Evolutionary conservation across 495 filamentous ascomycete species (phyloP).

Genomic region (Podospora sp.): DNA sequence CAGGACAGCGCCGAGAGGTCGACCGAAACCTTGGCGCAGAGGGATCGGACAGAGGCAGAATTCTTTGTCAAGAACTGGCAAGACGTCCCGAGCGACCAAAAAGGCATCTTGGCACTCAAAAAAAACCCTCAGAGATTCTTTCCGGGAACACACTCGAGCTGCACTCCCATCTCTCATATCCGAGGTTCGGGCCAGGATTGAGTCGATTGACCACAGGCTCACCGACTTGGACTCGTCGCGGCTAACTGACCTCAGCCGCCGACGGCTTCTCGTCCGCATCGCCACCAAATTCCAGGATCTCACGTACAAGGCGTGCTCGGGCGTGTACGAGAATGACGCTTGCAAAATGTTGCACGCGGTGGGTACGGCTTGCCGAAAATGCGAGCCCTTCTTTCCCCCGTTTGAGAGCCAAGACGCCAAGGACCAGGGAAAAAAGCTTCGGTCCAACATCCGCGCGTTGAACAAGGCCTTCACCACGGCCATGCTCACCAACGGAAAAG

Average conservation of each 20-base stretch:
- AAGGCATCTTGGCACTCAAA: slow-evolving; percentile 2
- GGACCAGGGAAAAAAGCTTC: slow-evolving; percentile 4
- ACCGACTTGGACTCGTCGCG: too few species aligned
- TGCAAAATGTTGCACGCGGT: neutral
- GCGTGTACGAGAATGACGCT: neutral
- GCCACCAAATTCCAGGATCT: neutral
- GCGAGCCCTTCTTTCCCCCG: neutral
- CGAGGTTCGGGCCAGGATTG: neutral
- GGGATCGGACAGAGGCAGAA: neutral
- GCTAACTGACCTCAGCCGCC: too few species aligned
- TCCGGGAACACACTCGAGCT: neutral
- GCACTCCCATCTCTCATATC: neutral
- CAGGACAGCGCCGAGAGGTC: neutral
- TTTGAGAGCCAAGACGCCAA: neutral
- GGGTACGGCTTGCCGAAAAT: neutral
- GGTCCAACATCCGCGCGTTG: slow-evolving; percentile 2
- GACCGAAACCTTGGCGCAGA: neutral
- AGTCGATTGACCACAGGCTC: too few species aligned
- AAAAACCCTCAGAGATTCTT: neutral
- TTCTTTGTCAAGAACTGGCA: neutral
- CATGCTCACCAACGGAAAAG: neutral
- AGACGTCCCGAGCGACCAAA: neutral
- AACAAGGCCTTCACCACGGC: neutral
- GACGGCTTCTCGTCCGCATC: neutral
- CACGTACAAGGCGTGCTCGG: neutral